Conservation (phyloP, 768 basidiomycete species). For the Naganishia onofrii region DNA sequence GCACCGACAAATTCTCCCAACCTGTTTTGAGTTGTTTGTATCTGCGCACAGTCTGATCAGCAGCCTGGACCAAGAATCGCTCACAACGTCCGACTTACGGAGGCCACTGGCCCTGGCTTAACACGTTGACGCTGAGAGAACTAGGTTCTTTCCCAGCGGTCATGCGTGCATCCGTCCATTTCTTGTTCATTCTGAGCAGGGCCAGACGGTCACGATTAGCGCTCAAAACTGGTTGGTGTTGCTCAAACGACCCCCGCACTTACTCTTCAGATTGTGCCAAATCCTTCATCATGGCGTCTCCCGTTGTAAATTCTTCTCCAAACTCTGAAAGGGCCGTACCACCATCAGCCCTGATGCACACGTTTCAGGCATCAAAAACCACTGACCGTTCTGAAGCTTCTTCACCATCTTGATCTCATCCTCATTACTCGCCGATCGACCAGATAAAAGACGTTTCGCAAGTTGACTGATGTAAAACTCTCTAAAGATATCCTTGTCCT, state of each 20-base stretch:
- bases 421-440: conserved; percentile 78
- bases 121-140: conserved; percentile 70
- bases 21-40: conserved; percentile 48
- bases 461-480: conserved; percentile 84
- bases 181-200: conserved; percentile 55
- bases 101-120: conserved; percentile 89
- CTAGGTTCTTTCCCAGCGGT: conserved; percentile 40
- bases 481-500: conserved; percentile 88
- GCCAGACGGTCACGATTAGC: conserved; percentile 53
- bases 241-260: conserved; percentile 29
- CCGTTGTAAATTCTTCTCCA: conserved; percentile 91
- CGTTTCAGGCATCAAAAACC: neutral
- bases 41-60: conserved; percentile 48
- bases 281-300: conserved; percentile 94
- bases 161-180: conserved; percentile 20
- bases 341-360: conserved; percentile 12
- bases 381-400: conserved; percentile 76
- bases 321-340: conserved; percentile 61
- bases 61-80: neutral
- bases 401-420: conserved; percentile 79
- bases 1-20: conserved; percentile 23
- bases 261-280: conserved; percentile 57
- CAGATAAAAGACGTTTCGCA: conserved; percentile 81
- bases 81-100: conserved; percentile 55
- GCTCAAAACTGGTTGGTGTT: too few relatives aligned